A percentile compares a stretch with the other conserved stretches of the same genome.
Conservation (phyloP, 176 grass and related monocot species). For the Ampelocalamus luodianensis region DNA sequence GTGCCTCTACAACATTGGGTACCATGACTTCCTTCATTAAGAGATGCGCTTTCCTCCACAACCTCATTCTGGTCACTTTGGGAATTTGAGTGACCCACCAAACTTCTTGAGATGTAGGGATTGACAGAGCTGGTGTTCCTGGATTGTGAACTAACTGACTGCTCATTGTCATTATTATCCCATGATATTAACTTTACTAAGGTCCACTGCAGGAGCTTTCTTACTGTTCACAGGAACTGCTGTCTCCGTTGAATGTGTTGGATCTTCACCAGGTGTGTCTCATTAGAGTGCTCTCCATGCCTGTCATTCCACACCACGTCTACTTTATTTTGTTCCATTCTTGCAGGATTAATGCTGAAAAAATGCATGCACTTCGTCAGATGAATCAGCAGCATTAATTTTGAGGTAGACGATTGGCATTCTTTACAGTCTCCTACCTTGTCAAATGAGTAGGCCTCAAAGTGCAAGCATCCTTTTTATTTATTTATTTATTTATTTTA, state of each 20-base stretch:
- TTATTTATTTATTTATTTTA: no score
- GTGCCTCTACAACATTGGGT: slow-evolving; percentile 41
- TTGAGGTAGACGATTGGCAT: slow-evolving; percentile 29
- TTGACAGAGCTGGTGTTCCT: slow-evolving; percentile 56
- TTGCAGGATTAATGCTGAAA: slow-evolving; percentile 40
- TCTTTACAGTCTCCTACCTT: slow-evolving; percentile 36
- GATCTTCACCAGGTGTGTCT: slow-evolving; percentile 47
- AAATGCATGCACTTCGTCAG: slow-evolving; percentile 41
- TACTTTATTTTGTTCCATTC: slow-evolving; percentile 37
- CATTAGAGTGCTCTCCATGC: slow-evolving; percentile 46
- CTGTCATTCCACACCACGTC: slow-evolving; percentile 4
- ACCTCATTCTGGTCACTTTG: slow-evolving; percentile 46
- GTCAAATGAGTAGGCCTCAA: slow-evolving; percentile 47
- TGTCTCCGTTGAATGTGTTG: slow-evolving; percentile 31
- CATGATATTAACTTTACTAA: slow-evolving; percentile 46
- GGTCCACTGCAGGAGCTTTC: slow-evolving; percentile 25
- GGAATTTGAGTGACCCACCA: slow-evolving; percentile 33
- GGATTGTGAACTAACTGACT: slow-evolving; percentile 59
- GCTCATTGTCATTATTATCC: slow-evolving; percentile 49
- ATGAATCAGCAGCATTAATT: slow-evolving; percentile 27
- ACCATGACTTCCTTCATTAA: slow-evolving; percentile 53
- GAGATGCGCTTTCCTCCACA: slow-evolving; percentile 44
- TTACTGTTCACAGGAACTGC: slow-evolving; percentile 41
- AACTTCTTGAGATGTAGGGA: slow-evolving; percentile 52
- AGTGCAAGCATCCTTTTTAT: slow-evolving; percentile 52